These are phyloP conservation scores for Chytriomyces sp. DNA, from an alignment of 192 early-diverging fungal species.

Conservation along the genomic window DNA sequence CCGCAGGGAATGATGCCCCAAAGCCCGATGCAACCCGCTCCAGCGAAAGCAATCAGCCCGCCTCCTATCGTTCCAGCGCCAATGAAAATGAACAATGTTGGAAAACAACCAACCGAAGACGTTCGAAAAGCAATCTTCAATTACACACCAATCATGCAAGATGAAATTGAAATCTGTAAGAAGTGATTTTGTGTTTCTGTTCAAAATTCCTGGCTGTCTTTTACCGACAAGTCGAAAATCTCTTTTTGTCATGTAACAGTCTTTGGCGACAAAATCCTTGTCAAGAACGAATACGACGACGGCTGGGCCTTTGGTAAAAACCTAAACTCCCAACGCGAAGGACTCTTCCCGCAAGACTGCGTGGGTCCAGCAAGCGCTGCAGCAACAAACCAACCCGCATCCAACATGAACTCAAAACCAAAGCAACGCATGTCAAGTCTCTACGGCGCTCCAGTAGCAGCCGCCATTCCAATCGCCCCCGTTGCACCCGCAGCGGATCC, in stretches of 20 bases:
- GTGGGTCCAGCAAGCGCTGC: no score
- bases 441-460: not conserved
- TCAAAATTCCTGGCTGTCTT: not conserved
- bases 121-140: not conserved
- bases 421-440: constrained; percentile 22
- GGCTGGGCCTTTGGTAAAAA: constrained; percentile 58
- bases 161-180: constrained; percentile 32
- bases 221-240: not conserved
- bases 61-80: not conserved
- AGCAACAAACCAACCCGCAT: not conserved
- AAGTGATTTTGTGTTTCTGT: not conserved
- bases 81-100: no score
- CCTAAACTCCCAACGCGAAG: constrained; percentile 49
- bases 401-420: constrained; percentile 4
- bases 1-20: not conserved
- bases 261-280: constrained; percentile 15
- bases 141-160: not conserved
- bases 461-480: no score
- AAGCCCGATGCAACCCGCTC: not conserved
- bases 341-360: constrained; percentile 55
- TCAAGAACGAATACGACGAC: constrained; percentile 37
- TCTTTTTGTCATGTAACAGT: not conserved
- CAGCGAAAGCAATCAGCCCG: not conserved
- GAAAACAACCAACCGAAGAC: not conserved
- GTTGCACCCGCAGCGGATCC: not conserved